These are phyloP conservation scores for Alternaria brassicae DNA, from an alignment of 2,329 filamentous ascomycete genomes.

Conservation along the genomic window DNA sequence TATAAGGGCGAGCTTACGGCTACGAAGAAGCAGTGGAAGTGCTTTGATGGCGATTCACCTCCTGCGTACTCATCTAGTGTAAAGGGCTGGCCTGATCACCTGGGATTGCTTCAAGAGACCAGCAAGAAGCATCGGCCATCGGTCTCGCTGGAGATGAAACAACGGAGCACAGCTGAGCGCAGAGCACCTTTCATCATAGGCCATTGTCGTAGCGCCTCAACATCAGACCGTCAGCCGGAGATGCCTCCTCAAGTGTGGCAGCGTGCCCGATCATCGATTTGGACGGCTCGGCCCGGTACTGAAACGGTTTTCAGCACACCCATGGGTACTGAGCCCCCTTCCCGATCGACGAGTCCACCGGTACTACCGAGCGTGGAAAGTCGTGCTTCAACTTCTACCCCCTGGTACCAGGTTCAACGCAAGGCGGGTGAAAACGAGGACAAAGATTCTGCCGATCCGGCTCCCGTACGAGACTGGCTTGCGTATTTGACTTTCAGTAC, in stretches of 20 bases:
- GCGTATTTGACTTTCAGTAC: not conserved
- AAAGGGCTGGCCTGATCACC: not conserved
- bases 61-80: conserved; percentile 1
- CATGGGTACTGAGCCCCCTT: conserved; percentile 12
- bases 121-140: not conserved
- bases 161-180: not conserved
- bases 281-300: not conserved
- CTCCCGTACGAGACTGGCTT: not conserved
- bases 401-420: conserved; percentile 3
- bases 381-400: not conserved
- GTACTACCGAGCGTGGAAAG: not conserved
- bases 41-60: not conserved
- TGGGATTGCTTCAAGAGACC: not conserved
- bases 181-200: not conserved
- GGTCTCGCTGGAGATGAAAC: not conserved
- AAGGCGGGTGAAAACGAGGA: not conserved
- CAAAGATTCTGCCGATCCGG: not conserved
- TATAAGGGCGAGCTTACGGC: conserved; percentile 4
- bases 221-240: conserved; percentile 3
- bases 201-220: not conserved
- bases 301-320: conserved; percentile 22
- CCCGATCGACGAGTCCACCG: not conserved
- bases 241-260: conserved; percentile 26
- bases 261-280: conserved; percentile 20
- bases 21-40: conserved; percentile 21